Evolutionary conservation across 2,329 filamentous ascomycete genomes (phyloP).

Genomic region (Epichloe brachyelytri): DNA sequence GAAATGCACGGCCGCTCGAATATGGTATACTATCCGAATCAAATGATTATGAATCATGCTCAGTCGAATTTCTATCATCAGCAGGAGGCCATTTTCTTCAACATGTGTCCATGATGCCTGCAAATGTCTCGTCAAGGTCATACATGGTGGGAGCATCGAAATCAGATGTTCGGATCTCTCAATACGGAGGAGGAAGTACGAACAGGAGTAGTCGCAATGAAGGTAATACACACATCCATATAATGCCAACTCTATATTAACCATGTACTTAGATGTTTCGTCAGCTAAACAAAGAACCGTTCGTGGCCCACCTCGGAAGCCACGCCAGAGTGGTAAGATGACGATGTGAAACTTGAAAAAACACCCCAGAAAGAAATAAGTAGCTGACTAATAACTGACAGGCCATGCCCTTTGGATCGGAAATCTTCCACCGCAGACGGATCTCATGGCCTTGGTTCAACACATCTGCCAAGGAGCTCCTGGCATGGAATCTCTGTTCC

Average conservation of each 20-base stretch:
- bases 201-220: conserved; percentile 8
- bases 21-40: conserved; percentile 31
- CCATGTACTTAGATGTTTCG: conserved; percentile 6
- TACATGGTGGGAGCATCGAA: conserved; percentile 17
- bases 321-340: conserved; percentile 47
- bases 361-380: not conserved
- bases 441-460: conserved; percentile 73
- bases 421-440: conserved; percentile 75
- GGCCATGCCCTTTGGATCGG: conserved; percentile 94
- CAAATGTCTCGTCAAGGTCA: conserved; percentile 21
- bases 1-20: conserved; percentile 24
- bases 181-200: conserved; percentile 4
- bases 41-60: conserved; percentile 28
- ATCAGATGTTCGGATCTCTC: conserved; percentile 6
- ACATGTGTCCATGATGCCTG: conserved; percentile 19
- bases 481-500: conserved; percentile 75
- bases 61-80: conserved; percentile 34
- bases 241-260: not conserved
- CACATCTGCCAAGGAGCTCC: conserved; percentile 73
- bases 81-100: conserved; percentile 23
- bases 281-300: conserved; percentile 13
- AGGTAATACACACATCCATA: conserved; percentile 8
- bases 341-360: not conserved
- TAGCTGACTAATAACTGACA: conserved; percentile 10
- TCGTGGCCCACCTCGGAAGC: conserved; percentile 24